Base-by-base conservation (phyloP, 192 early-diverging fungal genomes). In the Umbelopsis isabellina region DNA sequence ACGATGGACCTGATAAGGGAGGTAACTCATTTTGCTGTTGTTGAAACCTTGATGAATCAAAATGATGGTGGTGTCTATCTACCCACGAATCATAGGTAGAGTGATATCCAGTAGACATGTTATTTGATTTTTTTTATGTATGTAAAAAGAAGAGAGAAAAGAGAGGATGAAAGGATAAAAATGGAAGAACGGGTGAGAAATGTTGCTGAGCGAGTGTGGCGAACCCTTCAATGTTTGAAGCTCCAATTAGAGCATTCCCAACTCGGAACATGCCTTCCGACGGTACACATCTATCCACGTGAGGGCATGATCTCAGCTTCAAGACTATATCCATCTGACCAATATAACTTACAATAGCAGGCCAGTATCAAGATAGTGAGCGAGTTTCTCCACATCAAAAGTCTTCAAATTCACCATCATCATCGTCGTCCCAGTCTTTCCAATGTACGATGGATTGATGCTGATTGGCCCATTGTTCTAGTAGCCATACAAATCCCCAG, bases 381-480 rank as follows among this genome's bases (percentile, higher is more conserved):
- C 55, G 10, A 61, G 55, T 30, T 30, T 3, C 18, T 61, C 55
- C 27, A 15, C 27, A 18, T 27, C 55, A 61, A 61, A 61, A 61
- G 2, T 33, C 55, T 18, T 33, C 55, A 25, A 25, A 35, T 35
- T 61, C 55, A n/a, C 33, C 16, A 10, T 58, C 53, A 58, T 58
- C 55, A 61, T 61, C 55, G 13, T 13, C 25, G 13, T 13, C 25
- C 20, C 20, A 21, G 6, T 61, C 55, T 35, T 35, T 30, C 55
- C 55, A 61, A 25, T 27, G 12, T n/a, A 61, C 30, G 4, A 61
- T 25, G 30, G 55, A 25, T 61, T 61, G 25, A n/a, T 61, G 55
- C 30, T 61, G 55, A 13, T 22, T 27, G 7, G 88, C 47, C 84
- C 84, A 58, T 50, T 55, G 13, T 70, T 77, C 30, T 33, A 70